Percentiles rank a stretch among this genome's conserved stretches.
phyloP scores from a whole-genome alignment of 306 rosid species.

The Albizia julibrissin region DNA sequence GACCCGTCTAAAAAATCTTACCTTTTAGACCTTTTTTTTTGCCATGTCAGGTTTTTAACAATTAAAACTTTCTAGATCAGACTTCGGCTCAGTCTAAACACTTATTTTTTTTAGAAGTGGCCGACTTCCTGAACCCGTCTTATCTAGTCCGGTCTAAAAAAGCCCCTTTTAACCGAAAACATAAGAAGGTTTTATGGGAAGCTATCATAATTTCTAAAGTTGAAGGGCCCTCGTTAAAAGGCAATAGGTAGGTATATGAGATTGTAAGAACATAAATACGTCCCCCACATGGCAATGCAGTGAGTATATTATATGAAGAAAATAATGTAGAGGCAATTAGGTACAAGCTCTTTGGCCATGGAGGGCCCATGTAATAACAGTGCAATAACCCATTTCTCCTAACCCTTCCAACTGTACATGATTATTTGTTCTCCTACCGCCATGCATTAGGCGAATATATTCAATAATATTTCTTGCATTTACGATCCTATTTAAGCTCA shows the following conservation, averaged over 20 bases:
- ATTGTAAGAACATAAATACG: background rate
- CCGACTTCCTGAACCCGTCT: too few species aligned
- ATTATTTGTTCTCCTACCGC: background rate
- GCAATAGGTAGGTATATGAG: background rate
- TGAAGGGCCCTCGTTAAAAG: background rate
- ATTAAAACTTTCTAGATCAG: too few species aligned
- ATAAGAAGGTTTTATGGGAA: background rate
- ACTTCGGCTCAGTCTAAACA: too few species aligned
- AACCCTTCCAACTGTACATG: background rate
- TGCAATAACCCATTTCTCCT: conserved; percentile 3
- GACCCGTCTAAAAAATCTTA: too few species aligned
- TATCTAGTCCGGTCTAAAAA: too few species aligned
- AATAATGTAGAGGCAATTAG: background rate
- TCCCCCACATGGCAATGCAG: background rate
- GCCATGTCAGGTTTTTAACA: too few species aligned
- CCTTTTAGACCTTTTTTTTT: too few species aligned
- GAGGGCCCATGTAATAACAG: background rate
- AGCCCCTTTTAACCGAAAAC: background rate
- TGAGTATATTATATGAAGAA: background rate
- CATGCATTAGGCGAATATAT: background rate
- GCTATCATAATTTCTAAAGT: background rate
- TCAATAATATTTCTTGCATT: background rate
- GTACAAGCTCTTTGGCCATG: background rate
- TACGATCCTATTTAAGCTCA: background rate
- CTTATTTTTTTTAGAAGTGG: too few species aligned